Percentiles rank a stretch among this genome's conserved stretches.
These are phyloP conservation scores for Amanita molliuscula DNA, from an alignment of 768 basidiomycete species.

Conservation along the genomic window DNA sequence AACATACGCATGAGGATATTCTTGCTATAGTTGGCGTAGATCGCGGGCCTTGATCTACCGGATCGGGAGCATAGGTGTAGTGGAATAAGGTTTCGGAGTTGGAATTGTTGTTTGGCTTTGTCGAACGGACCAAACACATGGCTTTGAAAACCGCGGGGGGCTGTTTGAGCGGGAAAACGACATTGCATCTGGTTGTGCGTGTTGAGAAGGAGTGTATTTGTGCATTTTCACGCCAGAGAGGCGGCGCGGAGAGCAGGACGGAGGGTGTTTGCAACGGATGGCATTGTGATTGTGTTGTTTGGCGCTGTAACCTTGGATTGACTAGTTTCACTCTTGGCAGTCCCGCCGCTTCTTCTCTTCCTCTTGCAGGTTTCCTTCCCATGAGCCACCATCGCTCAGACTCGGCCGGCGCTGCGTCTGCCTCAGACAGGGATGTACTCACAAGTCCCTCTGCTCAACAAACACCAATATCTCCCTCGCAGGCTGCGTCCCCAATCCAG, in stretches of 20 bases:
- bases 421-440: constrained; percentile 36
- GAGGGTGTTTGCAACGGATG: constrained; percentile 27
- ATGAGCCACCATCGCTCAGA: constrained; percentile 18
- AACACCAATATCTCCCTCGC: constrained; percentile 19
- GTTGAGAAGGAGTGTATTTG: background rate
- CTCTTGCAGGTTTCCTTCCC: constrained; percentile 12
- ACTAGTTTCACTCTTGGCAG: constrained; percentile 22
- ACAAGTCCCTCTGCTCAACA: constrained; percentile 40
- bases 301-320: constrained; percentile 26
- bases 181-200: background rate
- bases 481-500: constrained; percentile 10
- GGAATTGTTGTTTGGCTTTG: constrained; percentile 12
- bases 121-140: constrained; percentile 9
- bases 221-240: background rate
- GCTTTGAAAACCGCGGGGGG: background rate
- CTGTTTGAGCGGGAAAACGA: background rate
- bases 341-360: constrained; percentile 15
- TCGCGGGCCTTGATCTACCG: background rate
- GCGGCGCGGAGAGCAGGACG: background rate
- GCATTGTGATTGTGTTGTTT: constrained; percentile 32
- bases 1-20: too few relatives aligned
- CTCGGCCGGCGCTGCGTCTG: constrained; percentile 24
- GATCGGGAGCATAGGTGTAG: constrained; percentile 9
- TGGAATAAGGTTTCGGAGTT: constrained; percentile 20
- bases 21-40: background rate